Conservation (phyloP, 495 filamentous ascomycete genomes). For the Platismatia glauca region DNA sequence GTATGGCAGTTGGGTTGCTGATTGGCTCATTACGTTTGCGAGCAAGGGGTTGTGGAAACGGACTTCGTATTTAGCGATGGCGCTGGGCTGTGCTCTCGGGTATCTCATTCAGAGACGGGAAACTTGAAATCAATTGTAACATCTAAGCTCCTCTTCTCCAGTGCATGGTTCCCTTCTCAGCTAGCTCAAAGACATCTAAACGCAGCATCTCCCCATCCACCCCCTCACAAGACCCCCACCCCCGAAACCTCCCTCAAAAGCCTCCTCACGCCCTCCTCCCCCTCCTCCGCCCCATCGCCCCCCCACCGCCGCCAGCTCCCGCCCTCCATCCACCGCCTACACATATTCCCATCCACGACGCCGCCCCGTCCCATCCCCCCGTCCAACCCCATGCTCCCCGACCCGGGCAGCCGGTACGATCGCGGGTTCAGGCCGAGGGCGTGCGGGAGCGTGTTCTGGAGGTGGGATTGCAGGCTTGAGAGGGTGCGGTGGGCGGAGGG, state of each 20-base stretch:
- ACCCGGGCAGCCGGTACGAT: slow-evolving; percentile 52
- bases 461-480: slow-evolving; percentile 68
- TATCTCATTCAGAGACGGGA: background rate
- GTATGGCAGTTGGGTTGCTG: too few species aligned
- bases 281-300: slow-evolving; percentile 14
- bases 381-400: slow-evolving; percentile 50
- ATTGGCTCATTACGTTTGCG: background rate
- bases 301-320: slow-evolving; percentile 24
- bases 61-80: background rate
- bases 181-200: background rate
- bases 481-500: slow-evolving; percentile 79
- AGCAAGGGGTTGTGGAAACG: background rate
- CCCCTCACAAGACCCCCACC: slow-evolving; percentile 13
- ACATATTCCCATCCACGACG: slow-evolving; percentile 28
- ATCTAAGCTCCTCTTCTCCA: too few species aligned
- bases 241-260: slow-evolving; percentile 11
- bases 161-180: too few species aligned
- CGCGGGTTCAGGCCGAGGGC: slow-evolving; percentile 73
- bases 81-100: background rate
- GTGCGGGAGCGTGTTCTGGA: slow-evolving; percentile 66
- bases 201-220: background rate
- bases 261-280: slow-evolving; percentile 17
- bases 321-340: slow-evolving; percentile 16
- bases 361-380: slow-evolving; percentile 61
- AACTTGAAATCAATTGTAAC: too few species aligned